Evolutionary conservation across 1,139 yeast species (phyloP), one percentile per base, ranked within the genome.

Genomic region (Kazachstania sp.): DNA sequence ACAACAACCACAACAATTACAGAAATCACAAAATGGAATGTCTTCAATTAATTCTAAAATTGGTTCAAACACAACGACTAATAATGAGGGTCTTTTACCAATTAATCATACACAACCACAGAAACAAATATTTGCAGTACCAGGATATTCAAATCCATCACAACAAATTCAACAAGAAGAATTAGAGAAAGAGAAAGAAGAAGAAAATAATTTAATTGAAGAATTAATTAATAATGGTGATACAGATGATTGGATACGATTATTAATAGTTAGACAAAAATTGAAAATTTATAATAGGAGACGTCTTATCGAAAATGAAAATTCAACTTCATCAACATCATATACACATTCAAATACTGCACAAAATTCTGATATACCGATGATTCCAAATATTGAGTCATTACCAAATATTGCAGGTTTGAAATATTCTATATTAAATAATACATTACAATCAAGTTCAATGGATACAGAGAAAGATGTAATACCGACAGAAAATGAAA

Each of bases 71-170:
- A n/a, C 18, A 3, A n/a, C 9, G 3, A 19, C n/a, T 19, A 43
- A 19, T 37, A 16, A 12, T 15, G 37, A 43, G 16, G 20, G 23
- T 6, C 19, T 42, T 13, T 23, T 36, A 16, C 36, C 44, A 11
- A 42, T 42, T 18, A 42, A 42, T 19, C 13, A 37, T 12, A 38
- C 28, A 18, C 40, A 41, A 31, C 28, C 19, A 26, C 18, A 19
- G 23, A 29, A 43, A 43, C 44, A 41, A 47, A 46, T 51, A 38
- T 52, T 64, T 2, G 54, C 57, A 19, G 58, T 64, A 26, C 68
- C 67, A 2, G 68, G 65, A 43, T 66, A 65, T 42, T 56, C 63
- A 20, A 65, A 61, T 42, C 61, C 59, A 26, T 45, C 59, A 35
- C 47, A 44, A 32, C 45, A 38, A 13, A 31, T 29, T 13, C 43